Conservation (phyloP, 23 red algal species). For the Cyanidium caldarium region DNA sequence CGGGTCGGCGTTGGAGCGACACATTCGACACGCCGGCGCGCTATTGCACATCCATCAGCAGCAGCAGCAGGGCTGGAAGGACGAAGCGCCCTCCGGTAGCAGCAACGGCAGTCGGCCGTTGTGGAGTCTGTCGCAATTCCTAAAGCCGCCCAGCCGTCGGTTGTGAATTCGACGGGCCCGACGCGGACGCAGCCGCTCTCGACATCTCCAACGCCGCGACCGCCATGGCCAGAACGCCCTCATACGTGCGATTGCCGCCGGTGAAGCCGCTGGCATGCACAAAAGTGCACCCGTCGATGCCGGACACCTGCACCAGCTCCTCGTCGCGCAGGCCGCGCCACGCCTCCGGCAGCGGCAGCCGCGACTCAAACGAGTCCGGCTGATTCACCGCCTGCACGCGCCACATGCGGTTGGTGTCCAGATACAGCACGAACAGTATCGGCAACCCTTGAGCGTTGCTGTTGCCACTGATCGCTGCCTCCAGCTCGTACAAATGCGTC, state of each 20-base stretch:
- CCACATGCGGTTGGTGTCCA: slow-evolving; percentile 48
- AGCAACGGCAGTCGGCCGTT: too few species aligned
- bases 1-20: too few species aligned
- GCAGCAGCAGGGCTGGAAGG: too few species aligned
- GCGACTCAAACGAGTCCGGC: slow-evolving; percentile 39
- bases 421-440: slow-evolving; percentile 73
- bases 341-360: slow-evolving; percentile 49
- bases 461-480: slow-evolving; percentile 11
- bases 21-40: too few species aligned
- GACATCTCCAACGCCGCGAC: slow-evolving; percentile 20
- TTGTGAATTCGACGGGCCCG: too few species aligned
- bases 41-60: too few species aligned
- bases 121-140: too few species aligned
- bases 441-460: not conserved
- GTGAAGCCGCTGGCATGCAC: slow-evolving; percentile 85
- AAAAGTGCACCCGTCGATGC: slow-evolving; percentile 74
- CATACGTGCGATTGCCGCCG: slow-evolving; percentile 57
- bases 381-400: slow-evolving; percentile 65
- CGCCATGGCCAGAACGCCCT: slow-evolving; percentile 66
- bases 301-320: slow-evolving; percentile 39
- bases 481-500: slow-evolving; percentile 66
- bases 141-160: too few species aligned
- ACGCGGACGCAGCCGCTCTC: slow-evolving; percentile 9
- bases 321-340: slow-evolving; percentile 82
- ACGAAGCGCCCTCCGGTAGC: too few species aligned